A percentile compares a stretch with the other conserved stretches of the same genome.
Evolutionary conservation across 192 early-diverging fungal genomes (phyloP).

Genomic region (Helicostylum pulchrum): DNA sequence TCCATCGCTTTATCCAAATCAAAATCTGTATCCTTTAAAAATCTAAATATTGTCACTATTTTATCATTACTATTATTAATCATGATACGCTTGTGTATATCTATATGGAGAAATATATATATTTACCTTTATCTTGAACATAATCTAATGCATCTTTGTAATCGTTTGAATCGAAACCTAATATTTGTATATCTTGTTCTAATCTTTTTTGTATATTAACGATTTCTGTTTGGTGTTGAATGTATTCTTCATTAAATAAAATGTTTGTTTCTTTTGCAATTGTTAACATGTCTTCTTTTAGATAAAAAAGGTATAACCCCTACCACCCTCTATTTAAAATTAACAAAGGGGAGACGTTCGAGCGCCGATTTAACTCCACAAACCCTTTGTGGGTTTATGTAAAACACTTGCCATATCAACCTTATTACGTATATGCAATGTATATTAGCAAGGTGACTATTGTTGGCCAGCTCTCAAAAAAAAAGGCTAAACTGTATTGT

Average conservation of each 20-base stretch:
- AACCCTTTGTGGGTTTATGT: too few relatives aligned
- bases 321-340: too few relatives aligned
- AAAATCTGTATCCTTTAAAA: slow-evolving; percentile 29
- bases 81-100: background rate
- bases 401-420: too few relatives aligned
- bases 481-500: too few relatives aligned
- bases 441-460: too few relatives aligned
- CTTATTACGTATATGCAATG: too few relatives aligned
- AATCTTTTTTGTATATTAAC: background rate
- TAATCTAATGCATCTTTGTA: slow-evolving; percentile 5
- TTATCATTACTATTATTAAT: background rate
- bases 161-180: background rate
- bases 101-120: background rate
- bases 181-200: background rate
- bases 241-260: slow-evolving; percentile 7
- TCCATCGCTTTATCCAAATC: slow-evolving; percentile 18
- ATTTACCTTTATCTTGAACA: slow-evolving; percentile 29
- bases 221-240: background rate
- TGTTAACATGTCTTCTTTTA: slow-evolving; percentile 2
- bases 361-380: too few relatives aligned
- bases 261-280: slow-evolving; percentile 1
- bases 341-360: too few relatives aligned
- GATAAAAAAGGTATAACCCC: too few relatives aligned
- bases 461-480: too few relatives aligned
- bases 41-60: slow-evolving; percentile 47